These are phyloP conservation scores for Dimargaris verticillata DNA, from an alignment of 192 early-diverging fungal genomes.

Conservation along the genomic window DNA sequence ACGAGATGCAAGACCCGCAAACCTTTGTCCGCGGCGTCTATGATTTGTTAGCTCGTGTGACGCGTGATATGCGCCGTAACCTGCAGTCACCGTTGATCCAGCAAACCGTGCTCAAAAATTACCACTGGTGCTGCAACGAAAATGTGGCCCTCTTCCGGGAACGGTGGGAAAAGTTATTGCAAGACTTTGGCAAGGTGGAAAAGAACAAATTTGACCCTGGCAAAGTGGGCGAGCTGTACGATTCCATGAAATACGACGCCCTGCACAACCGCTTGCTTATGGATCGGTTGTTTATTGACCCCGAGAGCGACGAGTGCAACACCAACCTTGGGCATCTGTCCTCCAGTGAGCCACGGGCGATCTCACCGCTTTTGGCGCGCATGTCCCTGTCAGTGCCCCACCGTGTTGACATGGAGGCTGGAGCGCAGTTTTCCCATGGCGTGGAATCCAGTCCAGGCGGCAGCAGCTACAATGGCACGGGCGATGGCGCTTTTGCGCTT, in stretches of 20 bases:
- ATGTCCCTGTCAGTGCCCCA: background rate
- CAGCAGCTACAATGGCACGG: background rate
- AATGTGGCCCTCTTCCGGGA: conserved; percentile 72
- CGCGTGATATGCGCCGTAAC: conserved; percentile 64
- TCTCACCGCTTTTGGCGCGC: background rate
- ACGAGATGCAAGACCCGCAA: conserved; percentile 20
- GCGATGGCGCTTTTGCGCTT: background rate
- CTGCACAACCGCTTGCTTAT: conserved; percentile 83
- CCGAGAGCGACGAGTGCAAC: background rate
- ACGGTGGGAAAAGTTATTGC: conserved; percentile 92
- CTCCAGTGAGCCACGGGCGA: background rate
- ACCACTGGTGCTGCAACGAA: conserved; percentile 81
- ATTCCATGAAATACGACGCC: conserved; percentile 94
- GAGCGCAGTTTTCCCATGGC: background rate
- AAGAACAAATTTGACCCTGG: conserved; percentile 53
- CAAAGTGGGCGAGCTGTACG: conserved; percentile 84
- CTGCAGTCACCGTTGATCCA: conserved; percentile 42
- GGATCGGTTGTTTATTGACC: conserved; percentile 44
- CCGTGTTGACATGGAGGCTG: background rate
- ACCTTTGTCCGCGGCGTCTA: conserved; percentile 52
- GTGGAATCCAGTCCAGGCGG: background rate
- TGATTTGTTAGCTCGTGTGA: conserved; percentile 41
- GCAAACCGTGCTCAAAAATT: background rate
- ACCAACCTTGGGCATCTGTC: background rate
- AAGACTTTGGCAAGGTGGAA: conserved; percentile 54